phyloP scores from a whole-genome alignment of 371 early-diverging fungal species.

The Neoconidiobolus thromboides region DNA sequence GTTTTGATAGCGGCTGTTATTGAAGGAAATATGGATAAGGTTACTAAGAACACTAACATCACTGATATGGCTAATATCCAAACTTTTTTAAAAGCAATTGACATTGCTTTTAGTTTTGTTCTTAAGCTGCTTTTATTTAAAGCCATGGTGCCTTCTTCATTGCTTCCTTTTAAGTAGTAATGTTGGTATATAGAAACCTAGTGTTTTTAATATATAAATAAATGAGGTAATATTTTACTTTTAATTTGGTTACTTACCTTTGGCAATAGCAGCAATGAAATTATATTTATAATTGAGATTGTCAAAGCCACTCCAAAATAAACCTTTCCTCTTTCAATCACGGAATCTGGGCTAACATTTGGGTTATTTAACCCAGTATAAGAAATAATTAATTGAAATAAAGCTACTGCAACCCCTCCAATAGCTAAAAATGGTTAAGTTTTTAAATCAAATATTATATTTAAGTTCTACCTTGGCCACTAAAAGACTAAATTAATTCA shows the following conservation, averaged over 20 bases:
- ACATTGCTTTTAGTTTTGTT: not conserved
- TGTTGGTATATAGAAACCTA: too few relatives aligned
- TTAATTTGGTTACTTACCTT: too few relatives aligned
- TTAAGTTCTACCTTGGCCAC: constrained; percentile 24
- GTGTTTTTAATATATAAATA: too few relatives aligned
- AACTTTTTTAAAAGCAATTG: constrained; percentile 12
- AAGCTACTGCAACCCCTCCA: constrained; percentile 37
- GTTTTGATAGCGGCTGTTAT: constrained; percentile 50
- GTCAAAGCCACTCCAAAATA: not conserved
- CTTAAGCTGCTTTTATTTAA: too few relatives aligned
- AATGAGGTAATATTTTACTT: too few relatives aligned
- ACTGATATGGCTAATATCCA: constrained; percentile 22
- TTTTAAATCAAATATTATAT: not conserved
- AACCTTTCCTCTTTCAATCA: not conserved
- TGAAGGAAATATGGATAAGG: constrained; percentile 59
- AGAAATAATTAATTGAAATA: constrained; percentile 23
- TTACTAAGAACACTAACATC: constrained; percentile 36
- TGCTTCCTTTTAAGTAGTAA: too few relatives aligned
- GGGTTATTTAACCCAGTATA: constrained; percentile 8
- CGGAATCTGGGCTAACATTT: constrained; percentile 11
- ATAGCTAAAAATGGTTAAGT: constrained; percentile 10
- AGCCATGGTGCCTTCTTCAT: too few relatives aligned
- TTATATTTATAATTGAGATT: not conserved
- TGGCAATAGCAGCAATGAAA: not conserved
- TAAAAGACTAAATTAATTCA: constrained; percentile 8